Conservation (phyloP, 345 rosid genomes). For the Rhodamnia argentea region DNA sequence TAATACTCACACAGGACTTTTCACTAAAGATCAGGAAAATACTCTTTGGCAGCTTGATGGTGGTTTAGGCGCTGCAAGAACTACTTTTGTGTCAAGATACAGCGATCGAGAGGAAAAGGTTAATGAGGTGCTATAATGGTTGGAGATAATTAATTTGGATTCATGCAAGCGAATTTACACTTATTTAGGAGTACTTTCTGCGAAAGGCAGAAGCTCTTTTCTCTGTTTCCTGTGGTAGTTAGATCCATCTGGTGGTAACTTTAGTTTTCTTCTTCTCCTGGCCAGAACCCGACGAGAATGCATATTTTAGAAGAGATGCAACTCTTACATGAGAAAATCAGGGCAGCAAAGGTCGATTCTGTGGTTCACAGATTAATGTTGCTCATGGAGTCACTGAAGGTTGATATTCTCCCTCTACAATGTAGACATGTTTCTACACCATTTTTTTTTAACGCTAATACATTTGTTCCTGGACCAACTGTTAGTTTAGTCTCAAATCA, state of each 20-base stretch:
- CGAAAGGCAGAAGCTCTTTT: background rate
- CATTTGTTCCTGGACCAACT: background rate
- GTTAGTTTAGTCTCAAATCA: background rate
- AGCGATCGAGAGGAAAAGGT: constrained; percentile 27
- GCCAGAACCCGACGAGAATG: constrained; percentile 34
- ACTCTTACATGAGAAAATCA: constrained; percentile 27
- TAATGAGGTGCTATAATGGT: background rate
- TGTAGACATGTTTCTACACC: background rate
- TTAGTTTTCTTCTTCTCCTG: background rate
- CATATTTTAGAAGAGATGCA: constrained; percentile 18
- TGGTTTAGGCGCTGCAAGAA: constrained; percentile 13
- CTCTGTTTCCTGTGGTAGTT: background rate
- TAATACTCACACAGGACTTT: background rate
- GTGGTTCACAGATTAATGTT: constrained; percentile 31
- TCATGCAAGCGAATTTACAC: background rate
- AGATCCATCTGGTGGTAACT: background rate
- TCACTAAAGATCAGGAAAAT: background rate
- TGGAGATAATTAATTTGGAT: background rate
- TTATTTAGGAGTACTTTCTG: background rate
- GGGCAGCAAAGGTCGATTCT: constrained; percentile 15
- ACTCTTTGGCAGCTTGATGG: constrained; percentile 6
- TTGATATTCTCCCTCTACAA: background rate
- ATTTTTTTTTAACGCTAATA: background rate
- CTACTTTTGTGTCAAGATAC: constrained; percentile 22
- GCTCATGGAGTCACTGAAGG: constrained; percentile 40